Conservation (phyloP, 805 yeast species). For the Wickerhamiella sergipiensis region DNA sequence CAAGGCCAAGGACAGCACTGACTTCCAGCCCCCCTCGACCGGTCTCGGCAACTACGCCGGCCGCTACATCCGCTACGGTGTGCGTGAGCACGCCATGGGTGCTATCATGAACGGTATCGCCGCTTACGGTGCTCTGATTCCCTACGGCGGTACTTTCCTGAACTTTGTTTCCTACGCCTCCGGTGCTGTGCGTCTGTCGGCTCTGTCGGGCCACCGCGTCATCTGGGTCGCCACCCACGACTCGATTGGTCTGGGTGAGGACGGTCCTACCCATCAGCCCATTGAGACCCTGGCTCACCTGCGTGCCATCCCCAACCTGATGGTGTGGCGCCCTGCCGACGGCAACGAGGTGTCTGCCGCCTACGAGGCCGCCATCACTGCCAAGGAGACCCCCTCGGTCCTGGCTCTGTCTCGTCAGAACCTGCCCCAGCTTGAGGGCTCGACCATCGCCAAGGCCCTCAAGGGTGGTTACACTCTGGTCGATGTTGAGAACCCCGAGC, state of each 20-base stretch:
- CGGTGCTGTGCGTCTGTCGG: slow-evolving; percentile 38
- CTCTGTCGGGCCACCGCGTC: slow-evolving; percentile 32
- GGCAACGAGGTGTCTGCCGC: slow-evolving; percentile 41
- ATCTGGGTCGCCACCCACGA: slow-evolving; percentile 45
- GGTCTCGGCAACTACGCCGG: slow-evolving; percentile 80
- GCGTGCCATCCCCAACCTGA: slow-evolving; percentile 37
- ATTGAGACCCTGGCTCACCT: slow-evolving; percentile 38
- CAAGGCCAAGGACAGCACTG: slow-evolving; percentile 67
- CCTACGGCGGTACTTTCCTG: slow-evolving; percentile 95
- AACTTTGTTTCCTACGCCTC: slow-evolving; percentile 63
- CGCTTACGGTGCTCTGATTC: slow-evolving; percentile 73
- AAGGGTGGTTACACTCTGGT: slow-evolving; percentile 88
- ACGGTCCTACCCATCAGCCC: slow-evolving; percentile 48
- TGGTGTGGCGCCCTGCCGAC: slow-evolving; percentile 42
- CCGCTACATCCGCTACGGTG: slow-evolving; percentile 94
- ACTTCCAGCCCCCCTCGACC: slow-evolving; percentile 80
- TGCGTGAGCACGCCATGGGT: slow-evolving; percentile 98
- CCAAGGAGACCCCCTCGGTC: slow-evolving; percentile 49
- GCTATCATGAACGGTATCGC: slow-evolving; percentile 95
- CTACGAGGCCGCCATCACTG: slow-evolving; percentile 44
- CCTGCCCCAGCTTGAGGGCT: slow-evolving; percentile 83
- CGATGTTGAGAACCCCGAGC: slow-evolving; percentile 46
- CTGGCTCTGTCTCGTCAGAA: slow-evolving; percentile 70
- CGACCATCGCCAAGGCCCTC: slow-evolving; percentile 76
- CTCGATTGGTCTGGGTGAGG: slow-evolving; percentile 45